A percentile compares a stretch with the other conserved stretches of the same genome.
Conservation (phyloP, 1,284 basidiomycete species). For the Trichosporon inkin region DNA sequence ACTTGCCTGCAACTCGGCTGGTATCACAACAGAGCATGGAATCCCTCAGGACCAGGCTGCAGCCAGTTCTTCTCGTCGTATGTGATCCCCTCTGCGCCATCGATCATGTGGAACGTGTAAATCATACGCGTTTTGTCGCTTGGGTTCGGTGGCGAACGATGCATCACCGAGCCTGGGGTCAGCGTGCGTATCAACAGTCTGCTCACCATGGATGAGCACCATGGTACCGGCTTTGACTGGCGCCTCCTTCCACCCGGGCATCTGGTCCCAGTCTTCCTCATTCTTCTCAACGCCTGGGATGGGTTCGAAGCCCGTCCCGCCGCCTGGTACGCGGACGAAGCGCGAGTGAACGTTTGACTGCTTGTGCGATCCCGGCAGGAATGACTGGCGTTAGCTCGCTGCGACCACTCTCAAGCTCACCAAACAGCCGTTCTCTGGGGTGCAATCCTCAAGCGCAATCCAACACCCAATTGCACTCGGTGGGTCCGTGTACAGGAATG, state of each 20-base stretch:
- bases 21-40: conserved; percentile 42
- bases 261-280: conserved; percentile 54
- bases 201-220: conserved; percentile 70
- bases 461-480: conserved; percentile 90
- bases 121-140: conserved; percentile 69
- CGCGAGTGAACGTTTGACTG: conserved; percentile 68
- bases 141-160: conserved; percentile 79
- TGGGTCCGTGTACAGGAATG: conserved; percentile 75
- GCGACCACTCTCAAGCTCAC: conserved; percentile 31
- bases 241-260: conserved; percentile 63
- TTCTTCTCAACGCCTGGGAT: conserved; percentile 54
- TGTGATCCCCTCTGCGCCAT: conserved; percentile 40
- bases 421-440: conserved; percentile 75
- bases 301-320: conserved; percentile 67
- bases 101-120: conserved; percentile 82
- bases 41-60: conserved; percentile 76
- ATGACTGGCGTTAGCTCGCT: conserved; percentile 54
- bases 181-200: not conserved
- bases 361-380: conserved; percentile 85
- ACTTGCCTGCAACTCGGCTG: not conserved
- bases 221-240: conserved; percentile 70
- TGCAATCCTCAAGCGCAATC: conserved; percentile 89
- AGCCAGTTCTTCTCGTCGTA: conserved; percentile 55
- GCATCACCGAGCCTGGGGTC: conserved; percentile 66
- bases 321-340: conserved; percentile 70